Base-by-base conservation (phyloP, 1,284 basidiomycete species). In the Phenoliferia sp. region DNA sequence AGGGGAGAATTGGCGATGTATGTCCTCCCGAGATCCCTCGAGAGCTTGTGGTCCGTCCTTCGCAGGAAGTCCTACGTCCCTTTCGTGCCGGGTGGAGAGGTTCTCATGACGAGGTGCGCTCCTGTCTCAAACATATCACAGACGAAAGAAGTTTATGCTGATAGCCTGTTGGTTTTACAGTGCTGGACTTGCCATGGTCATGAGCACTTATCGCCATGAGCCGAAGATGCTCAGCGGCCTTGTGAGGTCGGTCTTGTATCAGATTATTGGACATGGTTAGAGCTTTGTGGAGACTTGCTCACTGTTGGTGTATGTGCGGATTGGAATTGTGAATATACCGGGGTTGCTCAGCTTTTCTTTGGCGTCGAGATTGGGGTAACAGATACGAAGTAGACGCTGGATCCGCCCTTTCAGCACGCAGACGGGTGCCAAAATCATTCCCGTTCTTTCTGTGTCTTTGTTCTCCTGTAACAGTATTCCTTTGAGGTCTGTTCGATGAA, bases 1-100 rank as follows among this genome's bases (percentile, higher is more conserved):
- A 83, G 92, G 17, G 87, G 86, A 3, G 92, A 95, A 80, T 81
- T 95, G 70, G 92, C 94, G 33, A 94, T 96, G 88, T 99, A 95
- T 78, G 92, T 93, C 5, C 61, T 73, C 35, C 72, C 72, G 15
- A 50, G 70, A 9, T 67, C 66, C 1, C 60, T 95, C 56, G 92
- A 95, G 81, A 90, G 89, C 65, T 86, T 86, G 16, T 98, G 94
- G 94, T 84, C 87, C 1, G 85, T 88, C 73, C 86, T 88, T 19
- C 80, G 90, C 54, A 88, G 88, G 22, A 86, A 88, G 70, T 88
- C 90, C 0, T 87, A 86, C 80, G 87, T 94, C 29, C 88, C 90
- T 3, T 80, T 82, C 62, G 83, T 84, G 1, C 84, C 80, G 78
- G 85, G 80, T 83, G 91, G 76, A 82, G 91, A 76, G 83, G 87